A percentile compares a stretch with the other conserved stretches of the same genome.
Evolutionary conservation across 805 yeast species (phyloP).

Genomic region (Spathaspora sp.): DNA sequence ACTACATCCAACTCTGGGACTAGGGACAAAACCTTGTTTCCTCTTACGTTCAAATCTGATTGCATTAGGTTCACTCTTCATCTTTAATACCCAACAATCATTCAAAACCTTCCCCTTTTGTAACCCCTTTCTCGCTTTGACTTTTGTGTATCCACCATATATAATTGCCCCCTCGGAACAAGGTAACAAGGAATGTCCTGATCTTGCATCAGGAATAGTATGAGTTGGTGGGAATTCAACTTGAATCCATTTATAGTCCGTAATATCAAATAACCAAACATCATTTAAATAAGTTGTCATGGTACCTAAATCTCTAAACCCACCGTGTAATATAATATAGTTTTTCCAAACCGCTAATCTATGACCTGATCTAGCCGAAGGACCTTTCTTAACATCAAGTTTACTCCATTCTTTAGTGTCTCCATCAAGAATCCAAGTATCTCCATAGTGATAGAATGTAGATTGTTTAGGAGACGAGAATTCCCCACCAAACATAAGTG

Average conservation of each 20-base stretch:
- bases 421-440: slow-evolving; percentile 90
- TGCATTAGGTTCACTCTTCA: slow-evolving; percentile 77
- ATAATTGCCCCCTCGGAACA: slow-evolving; percentile 75
- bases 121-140: slow-evolving; percentile 81
- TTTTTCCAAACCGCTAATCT: slow-evolving; percentile 91
- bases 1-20: slow-evolving; percentile 92
- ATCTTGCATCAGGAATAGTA: slow-evolving; percentile 82
- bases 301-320: slow-evolving; percentile 85
- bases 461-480: slow-evolving; percentile 94
- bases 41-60: slow-evolving; percentile 87
- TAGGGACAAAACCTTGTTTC: slow-evolving; percentile 86
- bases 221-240: slow-evolving; percentile 82
- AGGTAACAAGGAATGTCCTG: slow-evolving; percentile 88
- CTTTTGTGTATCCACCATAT: slow-evolving; percentile 94
- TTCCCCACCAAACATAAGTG: slow-evolving; percentile 92
- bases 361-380: slow-evolving; percentile 89
- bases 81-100: slow-evolving; percentile 83
- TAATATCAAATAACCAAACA: slow-evolving; percentile 88
- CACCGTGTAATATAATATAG: slow-evolving; percentile 81
- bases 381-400: slow-evolving; percentile 65
- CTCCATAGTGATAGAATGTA: slow-evolving; percentile 94
- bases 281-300: slow-evolving; percentile 82
- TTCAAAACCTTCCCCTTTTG: slow-evolving; percentile 87
- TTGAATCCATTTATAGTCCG: slow-evolving; percentile 87
- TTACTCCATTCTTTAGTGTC: slow-evolving; percentile 87